Evolutionary conservation across 1,284 basidiomycete genomes (phyloP), one percentile per base, ranked within the genome.

Genomic region (Ustilago bromivora): DNA sequence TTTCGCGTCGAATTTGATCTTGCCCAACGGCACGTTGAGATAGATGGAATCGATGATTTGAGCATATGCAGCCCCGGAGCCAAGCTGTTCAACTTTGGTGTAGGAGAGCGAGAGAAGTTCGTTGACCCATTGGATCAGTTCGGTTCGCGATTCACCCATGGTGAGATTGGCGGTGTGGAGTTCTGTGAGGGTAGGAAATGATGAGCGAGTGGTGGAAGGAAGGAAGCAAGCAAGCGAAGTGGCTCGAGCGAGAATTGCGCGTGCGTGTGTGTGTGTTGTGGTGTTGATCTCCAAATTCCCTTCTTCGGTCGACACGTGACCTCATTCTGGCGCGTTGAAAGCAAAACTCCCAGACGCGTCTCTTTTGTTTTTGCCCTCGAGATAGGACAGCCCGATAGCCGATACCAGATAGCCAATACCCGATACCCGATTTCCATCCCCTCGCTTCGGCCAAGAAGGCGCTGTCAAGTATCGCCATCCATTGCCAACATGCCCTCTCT

Each of bases 51-150:
- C 96, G 66, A 98, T 88, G 84, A 98, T 89, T 86, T 89, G 84
- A 2, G 75, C 72, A 43, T 86, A 86, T 0, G 83, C 85, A 12
- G 85, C 84, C 36, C 84, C 84, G 41, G 72, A 81, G 1, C 96
- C 96, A 86, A 94, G 97, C 87, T 98, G 95, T 71, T 86, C 84
- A 32, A 87, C 85, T 88, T 98, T 98, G 36, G 93, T 94, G 88
- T 97, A 95, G 88, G 92, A 93, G 86, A 94, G 88, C 82, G 92
- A 91, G 9, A 98, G 90, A 23, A 99, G 91, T 55, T 96, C 94
- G 88, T 98, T 98, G 84, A 98, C 88, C 97, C 97, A 99, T 57
- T 90, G 89, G 47, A 99, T 86, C 36, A 99, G 90, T 85, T 99
- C 97, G 55, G 93, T 93, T 85, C 96, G 87, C 36, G 83, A 86